Base-by-base conservation (phyloP, 352 stramenopile species). In the Pythium sp. region DNA sequence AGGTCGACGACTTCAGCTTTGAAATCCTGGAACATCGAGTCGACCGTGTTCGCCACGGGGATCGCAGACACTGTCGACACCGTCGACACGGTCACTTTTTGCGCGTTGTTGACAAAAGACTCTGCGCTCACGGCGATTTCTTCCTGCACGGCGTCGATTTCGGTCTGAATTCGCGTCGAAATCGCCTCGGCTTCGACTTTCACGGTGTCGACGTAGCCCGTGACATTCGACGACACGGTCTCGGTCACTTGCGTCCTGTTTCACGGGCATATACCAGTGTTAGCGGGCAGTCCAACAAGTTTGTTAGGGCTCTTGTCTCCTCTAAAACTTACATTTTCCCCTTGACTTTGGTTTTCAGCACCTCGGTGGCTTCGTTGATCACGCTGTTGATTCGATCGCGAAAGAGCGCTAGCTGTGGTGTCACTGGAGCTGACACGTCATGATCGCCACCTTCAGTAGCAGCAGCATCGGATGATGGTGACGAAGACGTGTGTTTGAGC, bases 151-250 rank as follows among this genome's bases (percentile, higher is more conserved):
- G 73, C 70, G 38, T 81, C 73, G 28, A 87, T 59, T 51, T 86
- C 81, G 51, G 82, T 74, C 64, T 87, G 79, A 12, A 91, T 67
- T 26, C 77, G 75, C 30, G 61, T 68, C 34, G 74, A 73, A 30
- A 88, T 61, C 5, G 74, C 68, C 62, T 87, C 74, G 0, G 82
- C 82, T 49, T 90, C 81, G 47, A 75, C 75, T 62, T 90, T 89
- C 46, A 94, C 72, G 5, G 73, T 79, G 30, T 83, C 74, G 6
- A 91, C 79, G 56, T 84, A 87, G 22, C 73, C 71, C 55, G 82
- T 76, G 8, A 92, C 75, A 38, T 83, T 88, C 20, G 79, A 76
- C 2, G 75, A 73, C 24, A 91, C 82, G 32, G 71, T 76, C 58
- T 78, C 81, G 1, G 80, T 88, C 12, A 90, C 77, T 68, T 87